Conservation (phyloP, 2,329 filamentous ascomycete genomes). For the Colletotrichum spinosum region DNA sequence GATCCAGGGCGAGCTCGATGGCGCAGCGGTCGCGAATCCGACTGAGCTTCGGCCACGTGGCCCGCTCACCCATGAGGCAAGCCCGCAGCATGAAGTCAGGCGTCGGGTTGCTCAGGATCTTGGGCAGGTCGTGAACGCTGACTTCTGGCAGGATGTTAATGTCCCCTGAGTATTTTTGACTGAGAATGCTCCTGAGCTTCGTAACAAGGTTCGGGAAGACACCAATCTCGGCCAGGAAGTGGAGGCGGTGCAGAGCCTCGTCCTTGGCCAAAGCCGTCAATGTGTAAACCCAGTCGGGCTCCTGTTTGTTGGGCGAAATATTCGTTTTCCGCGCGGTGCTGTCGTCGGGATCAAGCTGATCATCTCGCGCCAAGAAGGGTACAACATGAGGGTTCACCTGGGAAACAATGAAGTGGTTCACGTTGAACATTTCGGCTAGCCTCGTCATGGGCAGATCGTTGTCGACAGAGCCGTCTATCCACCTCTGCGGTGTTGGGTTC, state of each 20-base stretch:
- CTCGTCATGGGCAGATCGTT: constrained; percentile 93
- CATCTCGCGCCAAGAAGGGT: constrained; percentile 84
- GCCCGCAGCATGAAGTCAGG: constrained; percentile 87
- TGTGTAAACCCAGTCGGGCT: constrained; percentile 71
- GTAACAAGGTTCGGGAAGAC: constrained; percentile 83
- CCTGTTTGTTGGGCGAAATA: constrained; percentile 48
- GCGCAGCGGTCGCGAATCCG: constrained; percentile 88
- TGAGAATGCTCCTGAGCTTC: constrained; percentile 84
- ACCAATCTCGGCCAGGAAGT: constrained; percentile 83
- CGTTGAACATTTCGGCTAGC: constrained; percentile 94
- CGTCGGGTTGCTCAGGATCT: constrained; percentile 85
- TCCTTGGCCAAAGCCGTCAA: constrained; percentile 80
- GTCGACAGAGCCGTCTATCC: constrained; percentile 95
- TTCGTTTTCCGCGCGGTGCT: constrained; percentile 39
- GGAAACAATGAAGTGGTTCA: constrained; percentile 97
- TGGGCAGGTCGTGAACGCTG: constrained; percentile 77
- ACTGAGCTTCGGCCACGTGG: constrained; percentile 91
- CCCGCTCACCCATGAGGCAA: constrained; percentile 81
- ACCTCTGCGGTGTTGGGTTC: constrained; percentile 87
- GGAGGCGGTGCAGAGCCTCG: constrained; percentile 83
- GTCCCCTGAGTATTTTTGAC: constrained; percentile 92
- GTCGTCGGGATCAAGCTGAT: constrained; percentile 60
- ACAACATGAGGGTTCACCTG: constrained; percentile 96
- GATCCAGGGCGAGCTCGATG: constrained; percentile 86
- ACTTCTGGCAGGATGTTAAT: constrained; percentile 93